These are phyloP conservation scores for Hypsizygus marmoreus DNA, from an alignment of 768 basidiomycete genomes.

Conservation along the genomic window DNA sequence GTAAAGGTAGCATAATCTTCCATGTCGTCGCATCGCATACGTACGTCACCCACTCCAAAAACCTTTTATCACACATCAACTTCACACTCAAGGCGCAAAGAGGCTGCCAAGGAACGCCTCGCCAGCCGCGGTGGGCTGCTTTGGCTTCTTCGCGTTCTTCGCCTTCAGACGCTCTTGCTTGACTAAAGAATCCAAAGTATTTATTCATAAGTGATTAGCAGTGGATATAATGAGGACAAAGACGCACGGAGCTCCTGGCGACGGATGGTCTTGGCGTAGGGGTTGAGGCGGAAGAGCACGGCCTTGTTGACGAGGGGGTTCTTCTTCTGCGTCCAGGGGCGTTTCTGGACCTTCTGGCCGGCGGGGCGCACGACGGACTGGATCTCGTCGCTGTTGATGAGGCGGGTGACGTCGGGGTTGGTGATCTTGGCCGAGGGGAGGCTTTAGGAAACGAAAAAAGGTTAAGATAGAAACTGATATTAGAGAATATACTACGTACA, in stretches of 20 bases:
- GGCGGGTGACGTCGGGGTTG: constrained; percentile 94
- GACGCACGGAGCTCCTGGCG: constrained; percentile 84
- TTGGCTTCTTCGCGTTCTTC: constrained; percentile 66
- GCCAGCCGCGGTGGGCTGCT: constrained; percentile 63
- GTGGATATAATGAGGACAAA: neutral
- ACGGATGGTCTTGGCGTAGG: constrained; percentile 94
- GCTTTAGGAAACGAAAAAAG: constrained; percentile 40
- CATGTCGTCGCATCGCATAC: no score
- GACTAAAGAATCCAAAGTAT: constrained; percentile 45
- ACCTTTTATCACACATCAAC: no score
- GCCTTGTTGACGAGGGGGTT: constrained; percentile 95
- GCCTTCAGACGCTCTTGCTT: constrained; percentile 76
- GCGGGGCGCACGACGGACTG: constrained; percentile 95
- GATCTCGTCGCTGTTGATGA: constrained; percentile 98
- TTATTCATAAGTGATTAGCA: neutral
- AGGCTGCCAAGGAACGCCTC: constrained; percentile 84
- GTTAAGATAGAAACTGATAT: neutral
- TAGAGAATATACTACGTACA: constrained; percentile 47
- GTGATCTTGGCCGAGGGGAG: constrained; percentile 95
- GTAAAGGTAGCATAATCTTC: no score
- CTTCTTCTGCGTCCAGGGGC: constrained; percentile 99
- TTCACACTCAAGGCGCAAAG: constrained; percentile 72
- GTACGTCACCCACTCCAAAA: no score
- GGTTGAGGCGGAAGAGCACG: constrained; percentile 96
- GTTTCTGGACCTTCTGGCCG: constrained; percentile 81